These are phyloP conservation scores for Oleoguttula mirabilis DNA, from an alignment of 495 filamentous ascomycete species.

Conservation along the genomic window DNA sequence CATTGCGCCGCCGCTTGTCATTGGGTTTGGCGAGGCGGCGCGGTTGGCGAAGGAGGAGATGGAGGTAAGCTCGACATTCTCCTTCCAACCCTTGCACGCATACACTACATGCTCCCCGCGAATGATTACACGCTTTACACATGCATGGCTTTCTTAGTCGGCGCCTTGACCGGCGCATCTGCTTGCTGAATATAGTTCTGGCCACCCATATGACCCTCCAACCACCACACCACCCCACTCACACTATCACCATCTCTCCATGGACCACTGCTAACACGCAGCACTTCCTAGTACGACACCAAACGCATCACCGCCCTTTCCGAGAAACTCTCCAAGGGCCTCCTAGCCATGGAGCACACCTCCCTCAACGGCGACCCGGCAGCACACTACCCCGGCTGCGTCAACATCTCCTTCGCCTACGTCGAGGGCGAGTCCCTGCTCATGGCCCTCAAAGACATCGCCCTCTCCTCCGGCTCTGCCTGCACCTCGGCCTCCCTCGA, in stretches of 20 bases:
- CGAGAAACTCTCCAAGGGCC: slow-evolving; percentile 64
- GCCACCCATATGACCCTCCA: too few species aligned
- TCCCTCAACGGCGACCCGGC: slow-evolving; percentile 74
- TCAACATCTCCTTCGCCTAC: slow-evolving; percentile 97
- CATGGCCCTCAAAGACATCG: slow-evolving; percentile 98
- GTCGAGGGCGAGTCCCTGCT: slow-evolving; percentile 94
- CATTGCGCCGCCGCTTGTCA: slow-evolving; percentile 72
- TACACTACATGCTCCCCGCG: slow-evolving; percentile 8
- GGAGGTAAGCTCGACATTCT: slow-evolving; percentile 47
- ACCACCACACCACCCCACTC: too few species aligned
- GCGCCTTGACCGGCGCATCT: slow-evolving; percentile 30
- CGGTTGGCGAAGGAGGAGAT: slow-evolving; percentile 82
- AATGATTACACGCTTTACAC: slow-evolving; percentile 59
- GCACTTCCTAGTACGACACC: slow-evolving; percentile 86
- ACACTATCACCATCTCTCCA: too few species aligned
- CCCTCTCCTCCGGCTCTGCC: slow-evolving; percentile 88
- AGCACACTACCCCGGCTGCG: slow-evolving; percentile 86
- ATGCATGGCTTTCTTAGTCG: slow-evolving; percentile 49
- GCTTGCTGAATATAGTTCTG: slow-evolving; percentile 41
- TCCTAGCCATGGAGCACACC: slow-evolving; percentile 84
- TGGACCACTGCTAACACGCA: too few species aligned
- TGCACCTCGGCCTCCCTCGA: slow-evolving; percentile 95
- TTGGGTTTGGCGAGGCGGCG: slow-evolving; percentile 93
- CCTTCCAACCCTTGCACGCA: slow-evolving; percentile 1
- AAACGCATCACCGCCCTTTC: slow-evolving; percentile 73